Base-by-base conservation (phyloP, 2,329 filamentous ascomycete genomes). In the Sporothrix globosa region DNA sequence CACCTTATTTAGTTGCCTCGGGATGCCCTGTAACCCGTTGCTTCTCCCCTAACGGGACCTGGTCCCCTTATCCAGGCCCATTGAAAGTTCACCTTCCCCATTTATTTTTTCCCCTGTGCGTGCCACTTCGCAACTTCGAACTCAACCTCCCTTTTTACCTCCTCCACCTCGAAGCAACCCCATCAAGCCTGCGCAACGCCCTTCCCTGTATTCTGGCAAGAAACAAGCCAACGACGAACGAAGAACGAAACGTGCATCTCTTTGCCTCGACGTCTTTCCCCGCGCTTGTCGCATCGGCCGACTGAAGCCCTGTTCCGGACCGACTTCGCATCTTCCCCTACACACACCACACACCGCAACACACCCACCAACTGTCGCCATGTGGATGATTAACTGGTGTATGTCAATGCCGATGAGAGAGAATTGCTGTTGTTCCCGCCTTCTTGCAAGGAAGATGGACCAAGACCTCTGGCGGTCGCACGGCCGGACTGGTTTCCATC, bases 311-410 rank as follows among this genome's bases (percentile, higher is more conserved):
- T 27, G 10, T 39, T 52, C 27, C 17, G 52, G 61, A 66, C 63
- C 46, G 46, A 52, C 58, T 44, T 63, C 41, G 14, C 41, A 44
- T 44, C 21, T 11, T 44, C 56, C 11, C 39, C 5, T 44, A 46
- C 39, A 44, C n/a, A 46, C 17, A 60, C 30, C 48, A 48, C 41
- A 13, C n/a, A 9, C 11, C 30, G 52, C 44, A 34, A 27, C 67
- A 3, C 54, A 46, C 46, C 24, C 46, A 24, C 41, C 50, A 48
- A 71, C 69, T 72, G 74, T 75, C 82, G 85, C 78, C 74, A 97
- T 97, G 93, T 97, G 92, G 92, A 91, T 97, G 81, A 83, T 97
- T 80, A 93, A 95, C 88, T 97, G 93, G 93, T 96, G 92, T 96
- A 93, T 79, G 89, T 85, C 76, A 50, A 21, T 34, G 21, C n/a